phyloP scores from a whole-genome alignment of 805 yeast species.

The Starmerella potacharoeniae region DNA sequence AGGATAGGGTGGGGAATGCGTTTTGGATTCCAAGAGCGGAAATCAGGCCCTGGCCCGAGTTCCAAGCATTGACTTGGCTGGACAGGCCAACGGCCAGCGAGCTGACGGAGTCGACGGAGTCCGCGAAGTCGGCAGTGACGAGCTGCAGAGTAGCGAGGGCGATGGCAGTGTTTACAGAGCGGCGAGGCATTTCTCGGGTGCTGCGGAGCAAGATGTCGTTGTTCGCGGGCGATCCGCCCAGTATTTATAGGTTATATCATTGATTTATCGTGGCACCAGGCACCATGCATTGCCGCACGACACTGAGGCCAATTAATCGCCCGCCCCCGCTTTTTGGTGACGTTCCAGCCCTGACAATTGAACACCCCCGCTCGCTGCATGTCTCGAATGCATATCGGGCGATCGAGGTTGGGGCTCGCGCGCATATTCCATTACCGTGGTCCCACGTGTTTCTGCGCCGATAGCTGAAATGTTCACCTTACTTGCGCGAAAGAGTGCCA shows the following conservation, averaged over 20 bases:
- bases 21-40: conserved; percentile 21
- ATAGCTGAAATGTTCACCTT: too few relatives aligned
- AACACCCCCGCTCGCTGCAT: neutral
- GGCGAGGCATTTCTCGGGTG: neutral
- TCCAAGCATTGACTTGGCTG: conserved; percentile 11
- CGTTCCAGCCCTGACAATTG: neutral
- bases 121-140: conserved; percentile 15
- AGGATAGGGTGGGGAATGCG: conserved; percentile 11
- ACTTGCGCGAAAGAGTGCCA: too few relatives aligned
- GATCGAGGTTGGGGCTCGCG: neutral
- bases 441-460: too few relatives aligned
- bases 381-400: neutral
- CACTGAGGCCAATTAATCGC: neutral
- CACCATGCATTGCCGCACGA: neutral
- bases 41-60: conserved; percentile 17
- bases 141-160: conserved; percentile 12
- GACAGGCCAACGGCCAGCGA: conserved; percentile 8
- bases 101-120: conserved; percentile 12
- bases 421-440: neutral
- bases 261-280: neutral
- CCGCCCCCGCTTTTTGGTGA: neutral
- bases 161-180: conserved; percentile 5
- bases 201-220: neutral
- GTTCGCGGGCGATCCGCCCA: neutral
- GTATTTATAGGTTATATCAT: neutral